Conservation (phyloP, 352 stramenopile species). For the Phytophthora cajani region DNA sequence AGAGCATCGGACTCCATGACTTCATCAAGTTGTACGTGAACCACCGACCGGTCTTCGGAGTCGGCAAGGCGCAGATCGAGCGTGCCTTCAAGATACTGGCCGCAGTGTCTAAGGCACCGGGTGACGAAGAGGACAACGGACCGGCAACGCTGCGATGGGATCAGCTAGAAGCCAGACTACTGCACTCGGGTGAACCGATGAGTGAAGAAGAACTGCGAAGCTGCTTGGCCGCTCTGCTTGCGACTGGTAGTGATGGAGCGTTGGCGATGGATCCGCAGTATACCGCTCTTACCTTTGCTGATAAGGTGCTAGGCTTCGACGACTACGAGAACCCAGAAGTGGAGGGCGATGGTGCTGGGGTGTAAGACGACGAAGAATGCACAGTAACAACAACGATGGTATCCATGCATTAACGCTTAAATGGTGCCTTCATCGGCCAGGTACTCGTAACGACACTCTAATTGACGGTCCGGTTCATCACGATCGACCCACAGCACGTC, state of each 20-base stretch:
- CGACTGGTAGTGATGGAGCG: constrained; percentile 42
- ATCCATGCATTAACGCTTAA: constrained; percentile 20
- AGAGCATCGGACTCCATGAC: constrained; percentile 70
- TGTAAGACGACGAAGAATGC: neutral
- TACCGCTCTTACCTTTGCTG: constrained; percentile 71
- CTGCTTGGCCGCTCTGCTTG: constrained; percentile 76
- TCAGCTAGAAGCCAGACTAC: constrained; percentile 65
- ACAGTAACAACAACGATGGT: neutral
- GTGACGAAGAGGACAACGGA: constrained; percentile 10
- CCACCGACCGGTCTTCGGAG: constrained; percentile 90
- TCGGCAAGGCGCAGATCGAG: constrained; percentile 83
- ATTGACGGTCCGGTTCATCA: constrained; percentile 28
- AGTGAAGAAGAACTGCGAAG: constrained; percentile 82
- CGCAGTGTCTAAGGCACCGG: constrained; percentile 1
- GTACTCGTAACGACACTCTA: constrained; percentile 27
- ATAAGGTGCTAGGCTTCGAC: constrained; percentile 91
- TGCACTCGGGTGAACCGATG: constrained; percentile 81
- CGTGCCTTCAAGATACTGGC: constrained; percentile 72
- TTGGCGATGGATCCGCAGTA: constrained; percentile 58
- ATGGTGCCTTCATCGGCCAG: constrained; percentile 22
- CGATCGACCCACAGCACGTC: constrained; percentile 29
- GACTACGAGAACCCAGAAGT: constrained; percentile 64
- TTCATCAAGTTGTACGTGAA: constrained; percentile 95
- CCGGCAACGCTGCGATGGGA: constrained; percentile 61
- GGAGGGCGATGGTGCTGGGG: neutral